Evolutionary conservation across 352 stramenopile genomes (phyloP).

Genomic region (Pythium aquatile): DNA sequence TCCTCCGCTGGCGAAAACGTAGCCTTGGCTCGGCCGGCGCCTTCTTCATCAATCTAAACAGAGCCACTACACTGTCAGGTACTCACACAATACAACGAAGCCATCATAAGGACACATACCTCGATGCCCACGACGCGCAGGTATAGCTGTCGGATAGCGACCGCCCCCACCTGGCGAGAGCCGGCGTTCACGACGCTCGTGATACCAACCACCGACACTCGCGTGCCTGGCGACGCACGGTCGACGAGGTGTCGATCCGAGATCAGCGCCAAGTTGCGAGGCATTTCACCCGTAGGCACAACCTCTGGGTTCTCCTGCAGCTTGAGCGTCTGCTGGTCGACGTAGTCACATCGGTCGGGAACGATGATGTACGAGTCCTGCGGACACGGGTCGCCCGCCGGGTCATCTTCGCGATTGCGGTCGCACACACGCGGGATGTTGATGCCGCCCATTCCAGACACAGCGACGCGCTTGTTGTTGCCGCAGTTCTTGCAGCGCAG

Average conservation of each 20-base stretch:
- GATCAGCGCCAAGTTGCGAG: slow-evolving; percentile 93
- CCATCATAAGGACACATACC: background rate
- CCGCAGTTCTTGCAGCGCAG: slow-evolving; percentile 91
- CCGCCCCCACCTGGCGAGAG: slow-evolving; percentile 72
- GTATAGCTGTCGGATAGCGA: slow-evolving; percentile 93
- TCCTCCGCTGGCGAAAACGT: slow-evolving; percentile 97
- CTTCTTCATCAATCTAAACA: slow-evolving; percentile 86
- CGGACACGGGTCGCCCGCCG: slow-evolving; percentile 55
- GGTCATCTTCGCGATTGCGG: slow-evolving; percentile 56
- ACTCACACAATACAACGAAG: background rate
- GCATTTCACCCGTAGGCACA: slow-evolving; percentile 99
- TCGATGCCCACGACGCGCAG: slow-evolving; percentile 96
- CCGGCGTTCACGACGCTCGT: slow-evolving; percentile 91
- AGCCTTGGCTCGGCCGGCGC: slow-evolving; percentile 81
- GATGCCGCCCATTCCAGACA: slow-evolving; percentile 68
- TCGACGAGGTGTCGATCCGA: slow-evolving; percentile 96
- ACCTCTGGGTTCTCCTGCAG: slow-evolving; percentile 95
- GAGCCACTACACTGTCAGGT: background rate
- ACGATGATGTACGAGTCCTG: slow-evolving; percentile 94
- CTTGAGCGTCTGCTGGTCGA: slow-evolving; percentile 99
- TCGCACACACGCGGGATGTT: slow-evolving; percentile 85
- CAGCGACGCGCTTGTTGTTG: slow-evolving; percentile 63
- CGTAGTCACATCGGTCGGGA: slow-evolving; percentile 93
- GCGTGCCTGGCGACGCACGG: slow-evolving; percentile 93
- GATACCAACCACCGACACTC: slow-evolving; percentile 95